Evolutionary conservation across 257 asterid species (phyloP), one percentile per base, ranked within the genome.

Genomic region (Datura wrightii): DNA sequence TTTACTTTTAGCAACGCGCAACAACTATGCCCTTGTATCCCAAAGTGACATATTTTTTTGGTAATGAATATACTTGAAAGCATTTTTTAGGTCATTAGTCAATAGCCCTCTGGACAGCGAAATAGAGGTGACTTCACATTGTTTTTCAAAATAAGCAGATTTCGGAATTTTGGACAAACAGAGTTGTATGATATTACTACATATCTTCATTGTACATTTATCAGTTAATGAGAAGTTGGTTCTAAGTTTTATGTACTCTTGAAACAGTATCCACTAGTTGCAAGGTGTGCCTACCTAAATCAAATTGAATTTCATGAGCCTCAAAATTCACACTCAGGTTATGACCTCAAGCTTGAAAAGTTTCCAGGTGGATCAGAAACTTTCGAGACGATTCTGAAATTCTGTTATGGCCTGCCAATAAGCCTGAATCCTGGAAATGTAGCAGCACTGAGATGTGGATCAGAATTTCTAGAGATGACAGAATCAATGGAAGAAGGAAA

Each of bases 401-500:
- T 93, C 60, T 94, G 98, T 83, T 95, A 93, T 8, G 92, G 95
- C 36, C 86, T 92, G 72, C 93, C 92, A 8, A 85, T 93, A 82
- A 86, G 86, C 86, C 85, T 95, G 79, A 92, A 85, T 50, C 90
- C 92, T 7, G 85, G 85, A 41, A 95, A 93, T 42, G 89, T 94
- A 50, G 97, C 97, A 6, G 91, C 93, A 42, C 74, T 93, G 34
- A 89, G 99, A 89, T 94, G 99, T 79, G 99, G 92, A 62, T 89
- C 99, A 18, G 99, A 95, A 81, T 89, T 74, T 24, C 91, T 95
- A 11, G 99, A 94, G 80, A 95, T 95, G 99, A 95, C 93, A 1
- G 99, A 95, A 85, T 91, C 85, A 34, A 87, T 91, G 18, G 99
- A 95, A 87, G 98, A 92, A 44, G 98, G 98, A 83, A 94, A 95